phyloP scores from a whole-genome alignment of 2,329 filamentous ascomycete genomes.

The Diaporthe velutina region DNA sequence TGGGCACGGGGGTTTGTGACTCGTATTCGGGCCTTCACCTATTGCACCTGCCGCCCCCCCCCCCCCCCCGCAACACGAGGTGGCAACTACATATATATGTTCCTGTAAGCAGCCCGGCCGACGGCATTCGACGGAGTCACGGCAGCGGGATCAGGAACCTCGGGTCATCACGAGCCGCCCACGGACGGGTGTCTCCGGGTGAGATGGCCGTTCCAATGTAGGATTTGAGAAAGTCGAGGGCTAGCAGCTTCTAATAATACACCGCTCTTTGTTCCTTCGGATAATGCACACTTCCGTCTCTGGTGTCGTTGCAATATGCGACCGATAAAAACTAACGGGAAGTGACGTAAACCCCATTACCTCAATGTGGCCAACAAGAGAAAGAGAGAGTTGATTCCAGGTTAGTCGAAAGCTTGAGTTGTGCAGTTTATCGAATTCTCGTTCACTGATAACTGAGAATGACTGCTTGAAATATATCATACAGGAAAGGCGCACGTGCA shows the following conservation, averaged over 20 bases:
- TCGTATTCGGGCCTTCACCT: neutral
- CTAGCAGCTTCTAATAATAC: conserved; percentile 15
- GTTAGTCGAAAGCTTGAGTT: neutral
- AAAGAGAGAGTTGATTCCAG: too few species aligned
- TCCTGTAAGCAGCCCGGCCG: neutral
- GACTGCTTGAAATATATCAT: too few species aligned
- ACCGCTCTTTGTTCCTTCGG: conserved; percentile 21
- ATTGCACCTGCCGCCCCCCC: neutral
- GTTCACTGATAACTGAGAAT: too few species aligned
- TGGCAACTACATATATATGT: neutral
- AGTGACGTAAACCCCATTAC: neutral
- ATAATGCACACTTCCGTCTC: neutral
- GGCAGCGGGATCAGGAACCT: neutral
- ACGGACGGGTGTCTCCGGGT: neutral
- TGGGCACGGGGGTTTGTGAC: conserved; percentile 16
- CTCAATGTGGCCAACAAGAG: neutral
- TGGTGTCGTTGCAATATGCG: neutral
- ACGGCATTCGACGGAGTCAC: conserved; percentile 1
- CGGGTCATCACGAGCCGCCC: neutral
- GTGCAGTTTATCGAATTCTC: too few species aligned
- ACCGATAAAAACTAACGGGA: neutral
- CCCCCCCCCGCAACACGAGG: conserved; percentile 19
- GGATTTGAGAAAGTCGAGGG: neutral
- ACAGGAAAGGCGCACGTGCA: too few species aligned
- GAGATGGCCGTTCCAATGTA: neutral